phyloP scores from a whole-genome alignment of 805 yeast species.

The Nakazawaea peltata region DNA sequence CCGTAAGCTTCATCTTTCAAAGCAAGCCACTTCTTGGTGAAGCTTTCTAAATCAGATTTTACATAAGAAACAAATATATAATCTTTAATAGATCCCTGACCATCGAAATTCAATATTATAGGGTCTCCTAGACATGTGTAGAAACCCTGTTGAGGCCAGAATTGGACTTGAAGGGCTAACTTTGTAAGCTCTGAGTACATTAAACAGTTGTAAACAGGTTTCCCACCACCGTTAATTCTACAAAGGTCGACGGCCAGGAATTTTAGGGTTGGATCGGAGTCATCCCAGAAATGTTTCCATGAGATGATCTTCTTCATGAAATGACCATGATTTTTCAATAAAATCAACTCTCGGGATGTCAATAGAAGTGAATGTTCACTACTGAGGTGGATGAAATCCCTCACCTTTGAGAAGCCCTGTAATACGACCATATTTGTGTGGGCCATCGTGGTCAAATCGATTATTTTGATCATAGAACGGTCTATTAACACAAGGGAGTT shows the following conservation, averaged over 20 bases:
- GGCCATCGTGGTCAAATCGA: constrained; percentile 22
- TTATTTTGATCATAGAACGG: constrained; percentile 32
- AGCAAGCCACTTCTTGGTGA: too few relatives aligned
- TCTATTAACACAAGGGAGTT: constrained; percentile 27
- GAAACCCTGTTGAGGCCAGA: constrained; percentile 17
- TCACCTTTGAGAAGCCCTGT: constrained; percentile 43
- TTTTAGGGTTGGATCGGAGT: constrained; percentile 44
- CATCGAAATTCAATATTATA: too few relatives aligned
- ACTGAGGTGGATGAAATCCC: constrained; percentile 31
- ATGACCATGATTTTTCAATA: constrained; percentile 30
- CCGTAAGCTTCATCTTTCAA: too few relatives aligned
- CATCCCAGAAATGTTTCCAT: constrained; percentile 64
- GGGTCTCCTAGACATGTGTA: constrained; percentile 17
- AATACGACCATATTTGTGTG: constrained; percentile 34
- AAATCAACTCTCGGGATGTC: constrained; percentile 58
- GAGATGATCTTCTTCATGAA: constrained; percentile 37
- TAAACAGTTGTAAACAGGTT: constrained; percentile 15
- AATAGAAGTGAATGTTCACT: constrained; percentile 39
- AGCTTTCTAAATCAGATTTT: too few relatives aligned
- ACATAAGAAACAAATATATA: too few relatives aligned
- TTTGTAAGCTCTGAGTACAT: constrained; percentile 21
- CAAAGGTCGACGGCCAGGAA: constrained; percentile 23
- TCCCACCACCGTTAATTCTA: constrained; percentile 1
- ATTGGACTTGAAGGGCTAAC: constrained; percentile 21
- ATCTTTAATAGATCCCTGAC: too few relatives aligned